Percentiles rank a stretch among this genome's conserved stretches.
These are phyloP conservation scores for Coemansia sp. DNA, from an alignment of 192 early-diverging fungal genomes.

Conservation along the genomic window DNA sequence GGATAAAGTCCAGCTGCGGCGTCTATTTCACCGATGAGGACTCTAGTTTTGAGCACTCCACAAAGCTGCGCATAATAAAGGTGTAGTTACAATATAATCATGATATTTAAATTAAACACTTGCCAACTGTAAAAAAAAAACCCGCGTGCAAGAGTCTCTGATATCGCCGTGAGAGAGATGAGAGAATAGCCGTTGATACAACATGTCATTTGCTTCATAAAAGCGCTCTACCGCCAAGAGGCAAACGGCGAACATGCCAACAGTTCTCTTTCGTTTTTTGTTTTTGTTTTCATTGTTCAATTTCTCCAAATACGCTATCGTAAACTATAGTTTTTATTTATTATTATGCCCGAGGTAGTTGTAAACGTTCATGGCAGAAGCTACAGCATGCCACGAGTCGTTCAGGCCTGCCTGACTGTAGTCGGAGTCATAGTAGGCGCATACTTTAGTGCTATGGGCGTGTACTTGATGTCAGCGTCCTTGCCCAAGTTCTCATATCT, in stretches of 20 bases:
- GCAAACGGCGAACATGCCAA: too few species aligned
- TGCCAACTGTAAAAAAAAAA: too few species aligned
- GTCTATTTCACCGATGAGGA: too few species aligned
- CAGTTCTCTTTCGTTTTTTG: too few species aligned
- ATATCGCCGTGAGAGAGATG: too few species aligned
- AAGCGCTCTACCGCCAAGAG: too few species aligned
- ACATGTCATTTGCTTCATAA: too few species aligned
- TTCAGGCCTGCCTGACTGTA: background rate
- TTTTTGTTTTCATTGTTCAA: too few species aligned
- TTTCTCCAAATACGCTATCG: too few species aligned
- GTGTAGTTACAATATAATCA: background rate
- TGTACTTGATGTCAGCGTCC: background rate
- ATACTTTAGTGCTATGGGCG: conserved; percentile 1
- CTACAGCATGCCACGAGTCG: background rate
- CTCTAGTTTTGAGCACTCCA: background rate
- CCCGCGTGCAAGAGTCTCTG: too few species aligned
- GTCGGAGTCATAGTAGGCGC: conserved; percentile 14
- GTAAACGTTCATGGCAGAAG: background rate
- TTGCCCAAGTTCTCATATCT: conserved; percentile 6
- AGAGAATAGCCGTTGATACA: too few species aligned
- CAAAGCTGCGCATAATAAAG: background rate
- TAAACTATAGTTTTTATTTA: background rate
- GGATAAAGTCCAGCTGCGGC: background rate
- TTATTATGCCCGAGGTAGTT: background rate
- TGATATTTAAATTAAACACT: too few species aligned